Conservation (phyloP, 352 stramenopile species). For the Pythium phragmiticola region DNA sequence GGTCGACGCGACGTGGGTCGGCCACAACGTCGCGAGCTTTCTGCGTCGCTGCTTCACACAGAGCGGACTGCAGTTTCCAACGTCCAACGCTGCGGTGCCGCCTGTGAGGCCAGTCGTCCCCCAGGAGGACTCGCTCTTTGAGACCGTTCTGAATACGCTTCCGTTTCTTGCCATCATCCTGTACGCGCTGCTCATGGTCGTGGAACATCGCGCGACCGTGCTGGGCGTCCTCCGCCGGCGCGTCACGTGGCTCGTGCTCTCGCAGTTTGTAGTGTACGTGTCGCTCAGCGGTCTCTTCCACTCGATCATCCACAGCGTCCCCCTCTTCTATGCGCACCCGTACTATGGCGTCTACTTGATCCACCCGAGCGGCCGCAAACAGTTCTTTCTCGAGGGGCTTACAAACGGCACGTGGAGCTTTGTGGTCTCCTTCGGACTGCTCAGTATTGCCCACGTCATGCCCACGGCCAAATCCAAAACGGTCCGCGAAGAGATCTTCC, state of each 20-base stretch:
- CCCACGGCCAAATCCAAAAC: slow-evolving; percentile 33
- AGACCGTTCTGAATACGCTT: slow-evolving; percentile 35
- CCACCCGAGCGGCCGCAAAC: slow-evolving; percentile 57
- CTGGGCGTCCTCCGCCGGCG: slow-evolving; percentile 35
- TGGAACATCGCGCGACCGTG: slow-evolving; percentile 44
- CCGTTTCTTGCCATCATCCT: slow-evolving; percentile 34
- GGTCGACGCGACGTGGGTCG: not conserved
- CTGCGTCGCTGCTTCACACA: slow-evolving; percentile 3
- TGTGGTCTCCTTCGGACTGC: slow-evolving; percentile 46
- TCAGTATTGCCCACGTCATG: slow-evolving; percentile 47
- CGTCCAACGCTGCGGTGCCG: not conserved
- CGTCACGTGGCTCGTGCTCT: slow-evolving; percentile 57
- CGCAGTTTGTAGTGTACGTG: slow-evolving; percentile 53
- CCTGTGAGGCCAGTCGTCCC: not conserved
- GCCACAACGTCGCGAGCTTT: slow-evolving; percentile 7
- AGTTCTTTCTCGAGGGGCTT: slow-evolving; percentile 68
- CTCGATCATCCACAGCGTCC: slow-evolving; percentile 52
- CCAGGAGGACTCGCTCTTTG: slow-evolving; percentile 15
- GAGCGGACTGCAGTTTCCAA: slow-evolving; percentile 5
- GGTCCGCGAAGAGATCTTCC: slow-evolving; percentile 50
- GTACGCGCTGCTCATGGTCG: slow-evolving; percentile 36
- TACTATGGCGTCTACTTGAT: slow-evolving; percentile 57
- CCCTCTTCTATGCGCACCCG: slow-evolving; percentile 53
- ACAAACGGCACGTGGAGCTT: slow-evolving; percentile 67
- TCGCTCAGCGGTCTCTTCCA: slow-evolving; percentile 61